These are phyloP conservation scores for Penicillium brevicompactum DNA, from an alignment of 2,329 filamentous ascomycete species.

Conservation along the genomic window DNA sequence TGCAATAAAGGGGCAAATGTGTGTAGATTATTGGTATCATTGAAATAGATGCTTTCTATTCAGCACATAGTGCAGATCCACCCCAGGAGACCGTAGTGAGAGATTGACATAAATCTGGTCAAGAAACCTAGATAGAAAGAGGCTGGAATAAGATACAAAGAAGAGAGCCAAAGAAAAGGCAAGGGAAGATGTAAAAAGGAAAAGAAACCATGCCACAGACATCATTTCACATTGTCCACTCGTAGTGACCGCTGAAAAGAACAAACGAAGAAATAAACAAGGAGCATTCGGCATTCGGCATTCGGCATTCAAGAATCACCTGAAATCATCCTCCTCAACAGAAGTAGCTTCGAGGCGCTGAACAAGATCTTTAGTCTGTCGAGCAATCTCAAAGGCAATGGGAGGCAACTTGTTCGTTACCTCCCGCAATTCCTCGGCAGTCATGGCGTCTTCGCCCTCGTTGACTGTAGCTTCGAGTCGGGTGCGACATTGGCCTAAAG, in stretches of 20 bases:
- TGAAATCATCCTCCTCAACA: constrained; percentile 44
- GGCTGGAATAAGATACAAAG: constrained; percentile 9
- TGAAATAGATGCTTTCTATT: not conserved
- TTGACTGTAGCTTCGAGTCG: constrained; percentile 66
- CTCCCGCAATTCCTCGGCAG: constrained; percentile 51
- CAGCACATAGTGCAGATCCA: not conserved
- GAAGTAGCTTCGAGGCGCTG: constrained; percentile 47
- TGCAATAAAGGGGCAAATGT: not conserved
- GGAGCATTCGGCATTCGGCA: constrained; percentile 11
- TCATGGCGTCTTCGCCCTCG: constrained; percentile 62
- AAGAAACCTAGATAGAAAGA: constrained; percentile 1
- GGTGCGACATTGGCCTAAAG: constrained; percentile 63
- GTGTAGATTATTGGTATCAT: not conserved
- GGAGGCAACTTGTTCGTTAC: constrained; percentile 75
- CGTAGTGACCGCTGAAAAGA: constrained; percentile 28
- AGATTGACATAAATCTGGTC: constrained; percentile 1
- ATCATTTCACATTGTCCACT: constrained; percentile 31
- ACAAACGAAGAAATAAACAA: constrained; percentile 14
- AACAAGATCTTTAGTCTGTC: constrained; percentile 76
- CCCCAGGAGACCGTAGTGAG: not conserved
- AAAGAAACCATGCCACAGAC: constrained; percentile 15
- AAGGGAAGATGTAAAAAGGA: constrained; percentile 11
- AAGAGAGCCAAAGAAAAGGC: not conserved
- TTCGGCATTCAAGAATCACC: constrained; percentile 23
- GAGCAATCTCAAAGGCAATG: constrained; percentile 82